These are phyloP conservation scores for Penstemon davidsonii DNA, from an alignment of 257 asterid species.

Conservation along the genomic window DNA sequence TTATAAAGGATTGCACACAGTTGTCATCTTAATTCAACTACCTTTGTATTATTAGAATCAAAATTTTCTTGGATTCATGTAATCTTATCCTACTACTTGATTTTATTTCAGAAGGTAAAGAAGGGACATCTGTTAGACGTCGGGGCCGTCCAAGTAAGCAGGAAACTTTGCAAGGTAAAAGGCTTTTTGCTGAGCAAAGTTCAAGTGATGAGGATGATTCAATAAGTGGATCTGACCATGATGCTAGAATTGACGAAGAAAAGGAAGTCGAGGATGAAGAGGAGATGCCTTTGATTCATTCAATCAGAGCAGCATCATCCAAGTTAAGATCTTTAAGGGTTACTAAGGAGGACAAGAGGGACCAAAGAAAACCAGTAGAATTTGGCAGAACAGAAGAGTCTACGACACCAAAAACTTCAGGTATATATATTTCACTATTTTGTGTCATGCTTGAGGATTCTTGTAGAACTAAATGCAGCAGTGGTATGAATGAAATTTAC, in stretches of 20 bases:
- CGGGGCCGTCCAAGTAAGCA: conserved; percentile 88
- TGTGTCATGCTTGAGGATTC: conserved; percentile 17
- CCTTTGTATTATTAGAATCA: background rate
- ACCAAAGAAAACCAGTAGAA: conserved; percentile 40
- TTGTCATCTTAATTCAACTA: conserved; percentile 4
- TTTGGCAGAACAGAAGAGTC: conserved; percentile 45
- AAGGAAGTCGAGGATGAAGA: conserved; percentile 68
- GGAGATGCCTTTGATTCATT: conserved; percentile 62
- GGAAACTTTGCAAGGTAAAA: conserved; percentile 69
- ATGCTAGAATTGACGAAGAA: conserved; percentile 52
- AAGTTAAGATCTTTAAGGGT: conserved; percentile 68
- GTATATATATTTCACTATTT: conserved; percentile 32
- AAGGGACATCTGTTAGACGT: conserved; percentile 56
- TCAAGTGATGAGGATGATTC: conserved; percentile 92
- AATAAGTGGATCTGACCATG: conserved; percentile 80
- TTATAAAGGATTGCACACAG: background rate
- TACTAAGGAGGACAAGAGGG: conserved; percentile 50
- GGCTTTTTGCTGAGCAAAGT: conserved; percentile 68
- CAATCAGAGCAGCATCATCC: conserved; percentile 64
- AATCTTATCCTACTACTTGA: conserved; percentile 14
- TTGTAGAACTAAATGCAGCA: background rate
- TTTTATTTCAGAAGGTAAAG: conserved; percentile 58
- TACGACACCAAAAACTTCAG: conserved; percentile 70
- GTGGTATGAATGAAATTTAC: background rate
- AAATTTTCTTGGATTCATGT: conserved; percentile 8